These are phyloP conservation scores for Metarhizium robertsii DNA, from an alignment of 2,329 filamentous ascomycete genomes.

Conservation along the genomic window DNA sequence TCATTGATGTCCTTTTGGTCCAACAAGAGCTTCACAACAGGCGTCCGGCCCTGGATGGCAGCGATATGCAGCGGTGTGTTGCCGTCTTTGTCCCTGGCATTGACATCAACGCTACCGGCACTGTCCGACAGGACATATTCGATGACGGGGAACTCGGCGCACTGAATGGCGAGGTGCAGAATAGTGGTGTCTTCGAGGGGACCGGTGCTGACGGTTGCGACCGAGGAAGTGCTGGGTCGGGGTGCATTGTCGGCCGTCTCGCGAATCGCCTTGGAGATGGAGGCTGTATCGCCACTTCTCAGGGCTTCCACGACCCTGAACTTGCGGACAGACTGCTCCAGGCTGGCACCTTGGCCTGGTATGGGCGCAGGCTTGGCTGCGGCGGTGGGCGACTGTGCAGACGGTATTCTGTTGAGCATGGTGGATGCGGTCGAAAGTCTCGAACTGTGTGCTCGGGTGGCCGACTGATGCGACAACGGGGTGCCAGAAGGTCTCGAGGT, in stretches of 20 bases:
- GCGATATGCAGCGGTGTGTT: conserved; percentile 91
- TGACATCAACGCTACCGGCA: conserved; percentile 63
- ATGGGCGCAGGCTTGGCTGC: conserved; percentile 18
- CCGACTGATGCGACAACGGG: conserved; percentile 25
- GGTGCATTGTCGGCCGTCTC: conserved; percentile 47
- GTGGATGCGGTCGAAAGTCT: conserved; percentile 36
- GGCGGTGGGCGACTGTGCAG: conserved; percentile 17
- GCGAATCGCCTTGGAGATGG: conserved; percentile 77
- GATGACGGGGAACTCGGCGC: conserved; percentile 83
- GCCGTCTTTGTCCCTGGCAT: conserved; percentile 83
- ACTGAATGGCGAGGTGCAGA: conserved; percentile 89
- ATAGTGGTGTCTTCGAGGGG: conserved; percentile 76
- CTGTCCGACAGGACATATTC: conserved; percentile 86
- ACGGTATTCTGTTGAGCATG: conserved; percentile 31
- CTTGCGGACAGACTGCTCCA: conserved; percentile 90
- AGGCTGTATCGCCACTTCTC: conserved; percentile 79
- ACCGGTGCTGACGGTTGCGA: conserved; percentile 31
- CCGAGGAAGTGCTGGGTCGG: conserved; percentile 48
- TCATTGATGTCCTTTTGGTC: conserved; percentile 83
- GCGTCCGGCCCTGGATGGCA: conserved; percentile 67
- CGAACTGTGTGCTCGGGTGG: conserved; percentile 33
- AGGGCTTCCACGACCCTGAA: conserved; percentile 92
- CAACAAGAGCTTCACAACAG: conserved; percentile 74
- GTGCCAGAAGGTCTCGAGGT: conserved; percentile 21
- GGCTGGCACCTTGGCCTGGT: conserved; percentile 42